Evolutionary conservation across 306 rosid species (phyloP).

Genomic region (Erythrophleum fordii): DNA sequence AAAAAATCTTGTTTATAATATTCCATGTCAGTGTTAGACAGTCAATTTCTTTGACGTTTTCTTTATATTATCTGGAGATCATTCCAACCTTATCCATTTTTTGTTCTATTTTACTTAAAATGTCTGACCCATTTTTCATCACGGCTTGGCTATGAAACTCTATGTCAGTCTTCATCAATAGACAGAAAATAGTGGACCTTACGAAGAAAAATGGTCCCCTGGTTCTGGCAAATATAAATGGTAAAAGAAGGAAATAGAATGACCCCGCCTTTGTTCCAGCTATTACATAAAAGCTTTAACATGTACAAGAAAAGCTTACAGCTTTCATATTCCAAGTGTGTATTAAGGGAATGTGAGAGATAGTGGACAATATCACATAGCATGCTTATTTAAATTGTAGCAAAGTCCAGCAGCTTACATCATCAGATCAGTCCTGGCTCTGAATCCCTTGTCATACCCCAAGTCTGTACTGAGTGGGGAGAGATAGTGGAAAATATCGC

Average conservation of each 20-base stretch:
- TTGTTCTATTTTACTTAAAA: neutral
- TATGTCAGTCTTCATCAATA: neutral
- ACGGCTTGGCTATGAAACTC: slow-evolving; percentile 5
- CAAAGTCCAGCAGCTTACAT: neutral
- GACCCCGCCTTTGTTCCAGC: neutral
- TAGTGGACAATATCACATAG: neutral
- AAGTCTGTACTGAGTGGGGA: neutral
- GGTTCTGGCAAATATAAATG: neutral
- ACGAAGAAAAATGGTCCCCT: neutral
- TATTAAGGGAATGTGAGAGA: neutral
- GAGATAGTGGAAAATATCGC: neutral
- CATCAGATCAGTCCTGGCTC: neutral
- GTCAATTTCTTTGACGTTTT: neutral
- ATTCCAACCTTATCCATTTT: neutral
- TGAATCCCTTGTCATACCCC: neutral
- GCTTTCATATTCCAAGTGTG: neutral
- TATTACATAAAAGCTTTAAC: no score
- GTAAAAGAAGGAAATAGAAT: neutral
- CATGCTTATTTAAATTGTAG: neutral
- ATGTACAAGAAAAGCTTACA: neutral
- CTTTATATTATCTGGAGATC: neutral
- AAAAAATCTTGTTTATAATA: neutral
- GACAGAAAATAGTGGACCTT: neutral
- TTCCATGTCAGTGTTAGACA: slow-evolving; percentile 17
- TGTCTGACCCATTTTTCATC: neutral